Conservation (phyloP, 305 asterid species). For the Fraxinus nigra region DNA sequence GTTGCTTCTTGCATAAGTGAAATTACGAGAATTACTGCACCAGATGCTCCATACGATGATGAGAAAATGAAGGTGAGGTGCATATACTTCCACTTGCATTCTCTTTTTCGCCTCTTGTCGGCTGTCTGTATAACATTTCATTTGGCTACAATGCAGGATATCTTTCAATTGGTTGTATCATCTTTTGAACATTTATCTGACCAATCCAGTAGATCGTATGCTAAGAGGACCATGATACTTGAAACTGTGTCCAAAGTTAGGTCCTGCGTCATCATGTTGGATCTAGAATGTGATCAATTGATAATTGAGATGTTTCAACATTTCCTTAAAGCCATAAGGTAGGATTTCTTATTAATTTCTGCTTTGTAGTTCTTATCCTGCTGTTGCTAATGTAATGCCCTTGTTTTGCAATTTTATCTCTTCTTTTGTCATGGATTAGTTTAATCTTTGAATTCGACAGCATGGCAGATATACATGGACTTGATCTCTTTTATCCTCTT, state of each 20-base stretch:
- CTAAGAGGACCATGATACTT: constrained; percentile 67
- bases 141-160: constrained; percentile 55
- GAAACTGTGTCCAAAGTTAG: constrained; percentile 90
- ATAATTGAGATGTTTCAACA: constrained; percentile 78
- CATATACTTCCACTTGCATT: background rate
- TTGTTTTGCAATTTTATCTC: background rate
- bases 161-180: constrained; percentile 84
- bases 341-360: constrained; percentile 7
- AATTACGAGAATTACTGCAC: constrained; percentile 89
- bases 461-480: background rate
- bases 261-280: constrained; percentile 96
- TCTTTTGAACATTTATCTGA: constrained; percentile 73
- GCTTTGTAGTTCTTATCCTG: background rate
- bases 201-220: constrained; percentile 65
- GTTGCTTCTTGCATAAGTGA: constrained; percentile 94
- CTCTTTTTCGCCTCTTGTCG: constrained; percentile 13
- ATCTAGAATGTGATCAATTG: constrained; percentile 86
- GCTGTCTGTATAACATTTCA: constrained; percentile 24
- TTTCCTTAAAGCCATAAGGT: constrained; percentile 78
- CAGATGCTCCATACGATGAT: constrained; percentile 82
- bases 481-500: background rate
- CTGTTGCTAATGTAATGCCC: background rate
- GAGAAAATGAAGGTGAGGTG: constrained; percentile 71
- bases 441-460: background rate
- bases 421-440: background rate